Conservation (phyloP, 1,284 basidiomycete genomes). For the Rhodotorula glutinis region DNA sequence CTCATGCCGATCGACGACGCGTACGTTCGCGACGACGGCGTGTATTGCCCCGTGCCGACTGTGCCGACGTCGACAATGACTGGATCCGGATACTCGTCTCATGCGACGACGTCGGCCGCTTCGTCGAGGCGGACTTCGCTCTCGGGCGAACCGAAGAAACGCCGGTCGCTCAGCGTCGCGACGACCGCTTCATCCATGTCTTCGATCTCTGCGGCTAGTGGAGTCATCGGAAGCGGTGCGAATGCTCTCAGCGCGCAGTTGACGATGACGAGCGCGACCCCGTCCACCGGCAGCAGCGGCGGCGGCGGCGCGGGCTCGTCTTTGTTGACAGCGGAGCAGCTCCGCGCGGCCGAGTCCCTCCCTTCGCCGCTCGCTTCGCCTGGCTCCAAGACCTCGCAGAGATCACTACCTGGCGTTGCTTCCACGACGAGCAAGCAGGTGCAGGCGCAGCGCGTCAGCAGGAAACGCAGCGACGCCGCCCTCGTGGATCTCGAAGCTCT, state of each 20-base stretch:
- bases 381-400: neutral
- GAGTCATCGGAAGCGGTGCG: too few species aligned
- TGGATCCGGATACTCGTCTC: too few species aligned
- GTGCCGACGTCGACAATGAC: neutral
- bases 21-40: neutral
- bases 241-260: neutral
- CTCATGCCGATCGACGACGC: neutral
- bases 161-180: neutral
- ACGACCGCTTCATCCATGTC: neutral
- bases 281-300: too few species aligned
- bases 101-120: neutral
- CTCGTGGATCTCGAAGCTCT: too few species aligned
- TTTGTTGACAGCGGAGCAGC: neutral
- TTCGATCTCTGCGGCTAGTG: neutral
- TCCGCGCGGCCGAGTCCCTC: neutral
- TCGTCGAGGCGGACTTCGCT: neutral
- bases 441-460: neutral
- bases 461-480: too few species aligned
- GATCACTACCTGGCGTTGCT: neutral
- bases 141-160: neutral
- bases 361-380: conserved; percentile 1
- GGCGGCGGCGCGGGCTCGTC: neutral
- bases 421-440: neutral
- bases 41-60: neutral
- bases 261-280: neutral